Percentiles rank a stretch among this genome's conserved stretches.
Evolutionary conservation across 345 rosid genomes (phyloP).

Genomic region (Anacardium occidentale): DNA sequence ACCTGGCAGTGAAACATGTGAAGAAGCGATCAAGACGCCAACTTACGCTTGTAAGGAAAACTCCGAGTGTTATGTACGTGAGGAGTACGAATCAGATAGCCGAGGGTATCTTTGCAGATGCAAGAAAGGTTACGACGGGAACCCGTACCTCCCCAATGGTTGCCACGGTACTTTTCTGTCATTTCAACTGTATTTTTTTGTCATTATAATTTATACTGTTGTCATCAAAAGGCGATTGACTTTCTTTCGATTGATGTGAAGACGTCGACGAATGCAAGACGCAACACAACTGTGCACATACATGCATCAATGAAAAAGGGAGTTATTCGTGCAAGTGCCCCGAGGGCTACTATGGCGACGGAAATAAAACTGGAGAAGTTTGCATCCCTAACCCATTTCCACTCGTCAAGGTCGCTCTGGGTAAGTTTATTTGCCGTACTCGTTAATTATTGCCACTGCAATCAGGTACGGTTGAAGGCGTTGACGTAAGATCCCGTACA

Average conservation of each 20-base stretch:
- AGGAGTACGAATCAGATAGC: not conserved
- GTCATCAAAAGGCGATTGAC: too few relatives aligned
- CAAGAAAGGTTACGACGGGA: conserved; percentile 18
- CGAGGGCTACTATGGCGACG: conserved; percentile 31
- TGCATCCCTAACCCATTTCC: conserved; percentile 6
- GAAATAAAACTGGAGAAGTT: conserved; percentile 13
- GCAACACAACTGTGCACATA: not conserved
- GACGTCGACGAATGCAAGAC: not conserved
- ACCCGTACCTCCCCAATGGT: conserved; percentile 15
- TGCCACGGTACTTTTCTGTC: not conserved
- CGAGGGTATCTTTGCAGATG: conserved; percentile 26
- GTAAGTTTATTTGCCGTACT: conserved; percentile 9
- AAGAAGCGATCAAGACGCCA: not conserved
- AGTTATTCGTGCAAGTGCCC: conserved; percentile 33
- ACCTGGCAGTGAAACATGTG: conserved; percentile 24
- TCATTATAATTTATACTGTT: too few relatives aligned
- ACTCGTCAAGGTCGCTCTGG: not conserved
- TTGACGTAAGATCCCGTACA: too few relatives aligned
- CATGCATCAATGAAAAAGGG: conserved; percentile 5
- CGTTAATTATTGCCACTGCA: too few relatives aligned
- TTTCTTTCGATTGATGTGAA: not conserved
- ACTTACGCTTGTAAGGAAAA: conserved; percentile 12
- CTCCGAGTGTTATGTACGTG: not conserved
- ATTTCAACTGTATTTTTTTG: too few relatives aligned
- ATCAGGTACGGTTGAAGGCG: too few relatives aligned